Base-by-base conservation (phyloP, 345 rosid species). In the Trapa incisa region DNA sequence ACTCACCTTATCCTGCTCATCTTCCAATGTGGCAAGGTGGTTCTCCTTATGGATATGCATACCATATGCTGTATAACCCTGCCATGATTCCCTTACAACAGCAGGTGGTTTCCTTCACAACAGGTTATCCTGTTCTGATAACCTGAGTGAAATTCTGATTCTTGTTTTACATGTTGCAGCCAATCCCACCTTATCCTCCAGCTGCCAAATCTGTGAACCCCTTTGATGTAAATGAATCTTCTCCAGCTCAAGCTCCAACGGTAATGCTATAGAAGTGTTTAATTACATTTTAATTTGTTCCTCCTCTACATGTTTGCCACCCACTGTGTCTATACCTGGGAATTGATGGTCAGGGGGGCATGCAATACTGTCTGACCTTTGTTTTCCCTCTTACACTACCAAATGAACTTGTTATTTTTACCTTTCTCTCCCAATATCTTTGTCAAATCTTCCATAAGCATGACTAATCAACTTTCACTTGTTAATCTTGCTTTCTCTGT, bases 1-100 rank as follows among this genome's bases (percentile, higher is more conserved):
- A 82, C 78, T 77, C 91, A 70, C 65, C 81, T 76, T 88, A 74
- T 69, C 79, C 75, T 67, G 84, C 84, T 67, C 74, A 82, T 47
- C 75, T 41, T 64, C 83, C 86, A 43, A 89, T 88, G 71, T 94
- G 97, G 97, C 97, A 88, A 72, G 76, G 73, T 72, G 86, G 85
- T 78, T 85, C 83, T 33, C 81, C 88, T 54, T 82, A 56, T 66
- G 91, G 86, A 64, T 75, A 89, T 85, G 87, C 81, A 43, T 87
- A 71, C 65, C 64, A 76, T 43, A 75, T 83, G 87, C 96, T 77
- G 73, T 86, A 88, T 78, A 83, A 72, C 75, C 76, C 86, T 75
- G 75, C 82, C 43, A 62, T 57, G 89, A 94, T 94, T 78, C 48
- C 68, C 29, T 43, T 60, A 78, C 54, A 56, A 41, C 36, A 42